A percentile compares a stretch with the other conserved stretches of the same genome.
Evolutionary conservation across 1,139 yeast species (phyloP).

Genomic region (Pichia sp.): DNA sequence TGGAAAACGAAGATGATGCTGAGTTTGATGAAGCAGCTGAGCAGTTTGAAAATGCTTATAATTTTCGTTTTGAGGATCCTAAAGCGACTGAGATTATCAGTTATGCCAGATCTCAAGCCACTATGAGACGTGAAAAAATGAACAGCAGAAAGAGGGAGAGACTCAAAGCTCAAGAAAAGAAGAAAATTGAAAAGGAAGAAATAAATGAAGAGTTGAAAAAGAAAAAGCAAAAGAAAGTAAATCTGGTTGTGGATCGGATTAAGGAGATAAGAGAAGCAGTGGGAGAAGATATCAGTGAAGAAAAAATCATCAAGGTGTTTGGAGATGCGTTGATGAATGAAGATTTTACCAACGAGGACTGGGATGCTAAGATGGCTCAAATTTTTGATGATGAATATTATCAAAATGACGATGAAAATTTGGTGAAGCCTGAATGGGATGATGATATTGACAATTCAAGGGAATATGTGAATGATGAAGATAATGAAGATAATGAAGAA

Average conservation of each 20-base stretch:
- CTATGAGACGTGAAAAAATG: constrained; percentile 73
- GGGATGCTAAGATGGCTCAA: constrained; percentile 85
- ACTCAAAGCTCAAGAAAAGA: constrained; percentile 56
- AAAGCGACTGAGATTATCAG: constrained; percentile 85
- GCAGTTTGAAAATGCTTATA: constrained; percentile 83
- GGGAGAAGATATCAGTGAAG: constrained; percentile 67
- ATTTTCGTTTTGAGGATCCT: constrained; percentile 91
- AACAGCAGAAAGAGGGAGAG: constrained; percentile 77
- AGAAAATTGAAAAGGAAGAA: constrained; percentile 44
- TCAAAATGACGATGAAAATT: constrained; percentile 10
- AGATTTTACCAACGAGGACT: constrained; percentile 84
- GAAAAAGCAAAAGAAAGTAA: constrained; percentile 68
- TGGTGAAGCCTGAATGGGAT: constrained; percentile 46
- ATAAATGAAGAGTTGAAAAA: constrained; percentile 59
- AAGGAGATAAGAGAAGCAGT: constrained; percentile 73
- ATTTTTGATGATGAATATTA: constrained; percentile 81
- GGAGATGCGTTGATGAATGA: constrained; percentile 73
- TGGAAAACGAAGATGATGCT: constrained; percentile 64
- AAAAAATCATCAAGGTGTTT: constrained; percentile 53
- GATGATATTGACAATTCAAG: constrained; percentile 30
- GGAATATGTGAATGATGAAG: constrained; percentile 7
- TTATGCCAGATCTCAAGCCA: constrained; percentile 95
- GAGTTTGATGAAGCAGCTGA: constrained; percentile 92
- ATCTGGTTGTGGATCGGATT: constrained; percentile 70
- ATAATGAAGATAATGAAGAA: constrained; percentile 29